phyloP scores from a whole-genome alignment of 257 asterid species.

The Rauvolfia tetraphylla region DNA sequence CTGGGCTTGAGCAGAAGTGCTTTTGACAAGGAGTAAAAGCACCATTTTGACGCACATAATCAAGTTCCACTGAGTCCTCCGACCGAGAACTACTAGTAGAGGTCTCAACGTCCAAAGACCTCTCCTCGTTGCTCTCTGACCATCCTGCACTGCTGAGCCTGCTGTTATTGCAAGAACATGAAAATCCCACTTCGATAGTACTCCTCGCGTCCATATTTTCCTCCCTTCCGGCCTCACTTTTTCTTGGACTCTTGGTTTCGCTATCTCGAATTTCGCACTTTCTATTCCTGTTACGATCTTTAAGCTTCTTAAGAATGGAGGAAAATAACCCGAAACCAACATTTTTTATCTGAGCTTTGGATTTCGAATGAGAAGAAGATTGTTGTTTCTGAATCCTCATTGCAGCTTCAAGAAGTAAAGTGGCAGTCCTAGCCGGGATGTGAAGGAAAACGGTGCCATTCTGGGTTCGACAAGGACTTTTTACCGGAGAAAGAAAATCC shows the following conservation, averaged over 20 bases:
- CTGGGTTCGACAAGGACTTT: conserved; percentile 43
- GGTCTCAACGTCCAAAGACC: conserved; percentile 36
- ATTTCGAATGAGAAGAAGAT: conserved; percentile 21
- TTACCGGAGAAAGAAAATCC: conserved; percentile 46
- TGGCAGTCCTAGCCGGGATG: conserved; percentile 62
- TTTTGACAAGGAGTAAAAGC: conserved; percentile 17
- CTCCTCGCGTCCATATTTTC: conserved; percentile 1
- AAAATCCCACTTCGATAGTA: conserved; percentile 5
- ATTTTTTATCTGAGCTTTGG: conserved; percentile 31
- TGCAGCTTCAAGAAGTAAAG: conserved; percentile 76
- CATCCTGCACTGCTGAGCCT: conserved; percentile 39
- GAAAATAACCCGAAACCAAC: conserved; percentile 54
- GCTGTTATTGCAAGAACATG: conserved; percentile 28
- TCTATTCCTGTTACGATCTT: conserved; percentile 48
- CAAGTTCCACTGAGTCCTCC: conserved; percentile 22
- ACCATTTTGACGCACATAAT: not conserved
- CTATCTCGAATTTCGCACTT: conserved; percentile 28
- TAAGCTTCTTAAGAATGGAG: conserved; percentile 53
- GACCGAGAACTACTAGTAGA: conserved; percentile 32
- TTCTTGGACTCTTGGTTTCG: not conserved
- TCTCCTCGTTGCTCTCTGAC: conserved; percentile 44
- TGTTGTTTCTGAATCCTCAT: conserved; percentile 68
- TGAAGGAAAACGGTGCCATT: conserved; percentile 49
- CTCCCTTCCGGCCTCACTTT: not conserved
- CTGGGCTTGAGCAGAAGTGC: conserved; percentile 26